Conservation (phyloP, 2,329 filamentous ascomycete genomes). For the Didymella segeticola region DNA sequence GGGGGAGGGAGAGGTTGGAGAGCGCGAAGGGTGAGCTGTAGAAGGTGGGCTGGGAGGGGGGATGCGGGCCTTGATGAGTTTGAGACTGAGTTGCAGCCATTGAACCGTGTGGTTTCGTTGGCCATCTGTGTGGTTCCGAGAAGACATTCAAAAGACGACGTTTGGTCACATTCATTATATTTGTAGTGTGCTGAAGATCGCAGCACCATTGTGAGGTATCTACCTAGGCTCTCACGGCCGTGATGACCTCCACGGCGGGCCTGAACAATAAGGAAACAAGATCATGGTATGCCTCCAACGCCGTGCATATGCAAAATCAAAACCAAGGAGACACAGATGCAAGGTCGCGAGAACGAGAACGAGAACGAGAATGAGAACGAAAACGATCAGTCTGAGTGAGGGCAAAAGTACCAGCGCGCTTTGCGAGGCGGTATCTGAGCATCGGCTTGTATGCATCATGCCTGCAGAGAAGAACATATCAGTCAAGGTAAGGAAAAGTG, state of each 20-base stretch:
- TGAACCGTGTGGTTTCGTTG: not conserved
- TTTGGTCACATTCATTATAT: constrained; percentile 2
- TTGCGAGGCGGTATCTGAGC: constrained; percentile 17
- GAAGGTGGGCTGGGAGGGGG: not conserved
- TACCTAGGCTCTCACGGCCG: not conserved
- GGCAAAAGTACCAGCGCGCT: constrained; percentile 11
- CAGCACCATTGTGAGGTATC: not conserved
- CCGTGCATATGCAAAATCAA: constrained; percentile 19
- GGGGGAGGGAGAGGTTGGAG: constrained; percentile 30
- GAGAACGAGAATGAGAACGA: constrained; percentile 14
- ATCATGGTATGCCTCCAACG: constrained; percentile 11
- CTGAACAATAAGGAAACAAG: not conserved
- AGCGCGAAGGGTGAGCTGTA: not conserved
- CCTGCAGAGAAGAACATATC: constrained; percentile 9
- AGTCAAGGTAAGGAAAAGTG: constrained; percentile 14
- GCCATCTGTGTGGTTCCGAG: not conserved
- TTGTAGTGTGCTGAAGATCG: not conserved
- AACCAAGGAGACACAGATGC: constrained; percentile 18
- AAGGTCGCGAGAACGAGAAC: constrained; percentile 13
- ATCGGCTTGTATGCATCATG: constrained; percentile 16
- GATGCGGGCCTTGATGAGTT: not conserved
- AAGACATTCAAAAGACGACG: not conserved
- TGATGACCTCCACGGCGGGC: not conserved
- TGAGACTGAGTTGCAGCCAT: not conserved
- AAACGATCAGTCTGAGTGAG: constrained; percentile 17